phyloP scores from a whole-genome alignment of 2,329 filamentous ascomycete genomes.

The Phoma sp. region DNA sequence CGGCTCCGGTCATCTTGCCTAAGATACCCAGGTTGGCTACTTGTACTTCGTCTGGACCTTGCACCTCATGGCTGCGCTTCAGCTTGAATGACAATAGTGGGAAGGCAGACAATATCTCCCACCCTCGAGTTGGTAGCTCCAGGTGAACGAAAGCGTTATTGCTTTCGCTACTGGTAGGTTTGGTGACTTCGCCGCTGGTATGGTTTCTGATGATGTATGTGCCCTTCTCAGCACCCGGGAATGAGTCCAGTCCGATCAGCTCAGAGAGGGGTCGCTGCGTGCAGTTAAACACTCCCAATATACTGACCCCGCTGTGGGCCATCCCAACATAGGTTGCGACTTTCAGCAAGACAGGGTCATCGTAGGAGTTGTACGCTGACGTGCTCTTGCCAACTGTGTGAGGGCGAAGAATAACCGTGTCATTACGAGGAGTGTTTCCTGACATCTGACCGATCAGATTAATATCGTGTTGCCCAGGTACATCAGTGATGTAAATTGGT shows the following conservation, averaged over 20 bases:
- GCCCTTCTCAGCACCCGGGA: slow-evolving; percentile 71
- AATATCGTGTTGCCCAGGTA: slow-evolving; percentile 81
- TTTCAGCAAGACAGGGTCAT: slow-evolving; percentile 76
- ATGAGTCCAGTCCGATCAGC: slow-evolving; percentile 72
- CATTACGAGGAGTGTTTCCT: slow-evolving; percentile 72
- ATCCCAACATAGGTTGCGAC: slow-evolving; percentile 79
- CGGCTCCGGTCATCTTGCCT: slow-evolving; percentile 88
- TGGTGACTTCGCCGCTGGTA: slow-evolving; percentile 67
- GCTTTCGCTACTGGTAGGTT: slow-evolving; percentile 56
- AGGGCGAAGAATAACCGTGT: slow-evolving; percentile 82
- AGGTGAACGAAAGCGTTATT: slow-evolving; percentile 65
- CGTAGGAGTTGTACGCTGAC: slow-evolving; percentile 77
- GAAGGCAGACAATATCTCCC: slow-evolving; percentile 82
- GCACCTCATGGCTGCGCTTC: slow-evolving; percentile 50
- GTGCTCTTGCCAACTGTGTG: slow-evolving; percentile 75
- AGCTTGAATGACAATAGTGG: slow-evolving; percentile 66
- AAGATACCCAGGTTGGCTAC: slow-evolving; percentile 79
- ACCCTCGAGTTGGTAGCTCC: slow-evolving; percentile 70
- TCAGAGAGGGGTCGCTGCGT: slow-evolving; percentile 69
- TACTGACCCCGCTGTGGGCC: slow-evolving; percentile 72
- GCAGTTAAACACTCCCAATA: slow-evolving; percentile 87
- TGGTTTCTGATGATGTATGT: slow-evolving; percentile 79
- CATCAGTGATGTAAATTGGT: slow-evolving; percentile 93
- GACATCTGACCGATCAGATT: slow-evolving; percentile 82
- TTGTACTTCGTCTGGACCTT: slow-evolving; percentile 50